These are phyloP conservation scores for Radiomyces spectabilis DNA, from an alignment of 192 early-diverging fungal genomes.

Conservation along the genomic window DNA sequence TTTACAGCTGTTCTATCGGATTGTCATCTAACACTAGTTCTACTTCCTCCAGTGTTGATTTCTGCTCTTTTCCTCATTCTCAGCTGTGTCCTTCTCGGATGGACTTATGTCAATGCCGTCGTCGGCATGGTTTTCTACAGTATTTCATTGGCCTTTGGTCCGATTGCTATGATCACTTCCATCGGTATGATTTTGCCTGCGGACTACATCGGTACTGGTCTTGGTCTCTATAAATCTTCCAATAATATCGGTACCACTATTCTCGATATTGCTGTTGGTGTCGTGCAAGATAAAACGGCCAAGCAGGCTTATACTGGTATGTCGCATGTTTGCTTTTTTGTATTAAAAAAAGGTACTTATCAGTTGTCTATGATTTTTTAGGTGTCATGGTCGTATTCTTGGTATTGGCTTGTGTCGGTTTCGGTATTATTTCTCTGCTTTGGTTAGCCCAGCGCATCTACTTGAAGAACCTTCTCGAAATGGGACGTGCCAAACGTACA, in stretches of 20 bases:
- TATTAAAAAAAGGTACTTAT: background rate
- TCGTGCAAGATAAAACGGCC: constrained; percentile 42
- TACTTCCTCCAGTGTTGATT: constrained; percentile 7
- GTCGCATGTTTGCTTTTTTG: too few relatives aligned
- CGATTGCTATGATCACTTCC: constrained; percentile 49
- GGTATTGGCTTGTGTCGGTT: constrained; percentile 11
- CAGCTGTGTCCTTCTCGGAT: constrained; percentile 38
- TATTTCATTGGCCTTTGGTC: constrained; percentile 52
- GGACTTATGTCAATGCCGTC: constrained; percentile 44
- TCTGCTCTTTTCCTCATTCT: constrained; percentile 25
- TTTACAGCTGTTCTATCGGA: too few relatives aligned
- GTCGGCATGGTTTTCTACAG: constrained; percentile 50
- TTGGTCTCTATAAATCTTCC: constrained; percentile 57
- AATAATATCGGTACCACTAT: constrained; percentile 54
- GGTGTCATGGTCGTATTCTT: constrained; percentile 24
- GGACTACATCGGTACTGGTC: constrained; percentile 50
- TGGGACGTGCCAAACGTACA: constrained; percentile 7
- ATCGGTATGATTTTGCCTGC: constrained; percentile 51
- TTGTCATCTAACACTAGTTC: background rate
- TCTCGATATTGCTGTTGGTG: constrained; percentile 51
- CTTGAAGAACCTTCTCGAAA: constrained; percentile 11
- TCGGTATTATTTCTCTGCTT: constrained; percentile 10
- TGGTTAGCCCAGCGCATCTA: constrained; percentile 7
- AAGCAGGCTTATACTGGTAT: constrained; percentile 26
- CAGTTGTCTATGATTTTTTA: too few relatives aligned